Conservation (phyloP, 164 flowering plant species). For the Brasenia schreberi region DNA sequence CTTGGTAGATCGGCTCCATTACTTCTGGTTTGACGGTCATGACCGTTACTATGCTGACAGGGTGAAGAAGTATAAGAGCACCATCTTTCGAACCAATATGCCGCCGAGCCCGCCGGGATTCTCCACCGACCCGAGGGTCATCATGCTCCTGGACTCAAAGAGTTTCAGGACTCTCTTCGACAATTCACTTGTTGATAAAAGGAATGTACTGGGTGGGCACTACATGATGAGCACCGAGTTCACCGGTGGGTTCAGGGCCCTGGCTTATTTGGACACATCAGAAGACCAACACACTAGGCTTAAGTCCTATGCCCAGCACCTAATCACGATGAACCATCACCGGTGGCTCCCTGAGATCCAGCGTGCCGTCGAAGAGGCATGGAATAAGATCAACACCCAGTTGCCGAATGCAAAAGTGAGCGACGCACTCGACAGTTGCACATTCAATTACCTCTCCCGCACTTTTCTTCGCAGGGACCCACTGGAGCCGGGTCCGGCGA, state of each 20-base stretch:
- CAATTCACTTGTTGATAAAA: constrained; percentile 57
- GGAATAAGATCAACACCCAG: constrained; percentile 34
- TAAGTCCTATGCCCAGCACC: constrained; percentile 42
- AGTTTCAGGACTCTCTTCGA: constrained; percentile 79
- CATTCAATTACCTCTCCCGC: constrained; percentile 47
- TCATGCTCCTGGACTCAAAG: constrained; percentile 60
- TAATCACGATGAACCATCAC: constrained; percentile 32
- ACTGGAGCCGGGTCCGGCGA: constrained; percentile 42
- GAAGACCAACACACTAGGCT: constrained; percentile 67
- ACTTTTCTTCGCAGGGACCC: constrained; percentile 37
- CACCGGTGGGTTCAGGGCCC: constrained; percentile 74
- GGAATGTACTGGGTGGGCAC: constrained; percentile 62
- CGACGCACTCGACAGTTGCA: constrained; percentile 35
- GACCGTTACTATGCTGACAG: constrained; percentile 54
- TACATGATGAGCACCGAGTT: constrained; percentile 63
- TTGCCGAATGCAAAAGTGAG: constrained; percentile 29
- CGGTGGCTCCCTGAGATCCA: constrained; percentile 57
- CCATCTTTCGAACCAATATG: constrained; percentile 68
- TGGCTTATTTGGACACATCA: constrained; percentile 70
- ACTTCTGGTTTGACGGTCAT: constrained; percentile 44
- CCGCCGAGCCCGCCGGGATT: constrained; percentile 75
- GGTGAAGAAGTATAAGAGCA: constrained; percentile 42
- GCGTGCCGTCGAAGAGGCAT: constrained; percentile 22
- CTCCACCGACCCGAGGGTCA: constrained; percentile 36
- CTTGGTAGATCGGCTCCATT: constrained; percentile 49